Percentiles rank a stretch among this genome's conserved stretches.
phyloP scores from a whole-genome alignment of 1,284 basidiomycete species.

The Apiotrichum sp. region DNA sequence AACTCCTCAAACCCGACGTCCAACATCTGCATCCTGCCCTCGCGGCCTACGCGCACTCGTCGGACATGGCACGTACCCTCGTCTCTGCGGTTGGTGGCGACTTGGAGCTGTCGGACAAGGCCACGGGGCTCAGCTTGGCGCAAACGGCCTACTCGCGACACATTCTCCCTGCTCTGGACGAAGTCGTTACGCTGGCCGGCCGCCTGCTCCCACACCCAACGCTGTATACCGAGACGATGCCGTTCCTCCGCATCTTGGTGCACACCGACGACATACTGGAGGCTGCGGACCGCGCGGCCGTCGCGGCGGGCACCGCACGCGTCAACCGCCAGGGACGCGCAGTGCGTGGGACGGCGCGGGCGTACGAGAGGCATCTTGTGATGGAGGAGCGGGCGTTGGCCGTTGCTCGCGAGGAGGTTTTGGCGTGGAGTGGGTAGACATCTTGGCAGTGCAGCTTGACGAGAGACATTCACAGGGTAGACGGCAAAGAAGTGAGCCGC shows the following conservation, averaged over 20 bases:
- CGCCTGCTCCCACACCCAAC: conserved; percentile 49
- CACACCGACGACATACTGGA: conserved; percentile 56
- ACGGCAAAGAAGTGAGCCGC: too few relatives aligned
- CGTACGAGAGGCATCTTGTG: conserved; percentile 19
- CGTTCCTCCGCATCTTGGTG: conserved; percentile 65
- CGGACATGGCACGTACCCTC: conserved; percentile 34
- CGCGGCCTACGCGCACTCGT: conserved; percentile 15
- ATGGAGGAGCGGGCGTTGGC: conserved; percentile 10
- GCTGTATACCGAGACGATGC: conserved; percentile 63
- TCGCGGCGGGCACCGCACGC: conserved; percentile 24
- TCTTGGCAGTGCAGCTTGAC: too few relatives aligned
- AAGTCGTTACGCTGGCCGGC: conserved; percentile 43
- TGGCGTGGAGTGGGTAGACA: too few relatives aligned
- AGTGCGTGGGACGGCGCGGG: conserved; percentile 17
- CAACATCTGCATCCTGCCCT: conserved; percentile 20
- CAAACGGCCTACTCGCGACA: conserved; percentile 31
- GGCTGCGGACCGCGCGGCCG: conserved; percentile 29
- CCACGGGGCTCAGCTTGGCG: conserved; percentile 2
- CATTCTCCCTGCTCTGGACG: conserved; percentile 49
- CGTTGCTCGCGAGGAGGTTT: conserved; percentile 4
- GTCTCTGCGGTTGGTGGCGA: conserved; percentile 14
- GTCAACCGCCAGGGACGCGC: conserved; percentile 39
- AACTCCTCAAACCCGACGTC: conserved; percentile 49
- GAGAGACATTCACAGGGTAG: too few relatives aligned
- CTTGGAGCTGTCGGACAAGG: conserved; percentile 17